Base-by-base conservation (phyloP, 2,329 filamentous ascomycete species). In the Gnomoniopsis sp. region DNA sequence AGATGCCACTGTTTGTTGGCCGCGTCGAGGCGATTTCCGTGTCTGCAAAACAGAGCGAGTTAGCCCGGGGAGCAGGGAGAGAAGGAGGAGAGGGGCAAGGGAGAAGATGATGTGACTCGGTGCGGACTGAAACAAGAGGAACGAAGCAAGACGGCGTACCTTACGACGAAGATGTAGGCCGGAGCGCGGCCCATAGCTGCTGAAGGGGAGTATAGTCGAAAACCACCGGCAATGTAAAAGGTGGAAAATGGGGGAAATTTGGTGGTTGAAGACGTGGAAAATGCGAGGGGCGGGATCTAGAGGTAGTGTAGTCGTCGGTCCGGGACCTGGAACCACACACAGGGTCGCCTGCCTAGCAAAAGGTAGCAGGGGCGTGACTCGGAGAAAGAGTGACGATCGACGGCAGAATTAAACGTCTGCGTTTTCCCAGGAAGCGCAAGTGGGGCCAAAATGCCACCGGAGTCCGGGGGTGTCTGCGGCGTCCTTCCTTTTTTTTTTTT, bases 1-100 rank as follows among this genome's bases (percentile, higher is more conserved):
- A 96, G 82, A 73, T 97, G 91, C 95, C 95, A 99, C 72, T 91
- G 86, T 71, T 93, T 92, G 79, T 99, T 93, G 62, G 93, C 92
- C 57, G 91, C 91, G 73, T 99, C 95, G 59, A 99, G 88, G 65
- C 95, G 89, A 67, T 93, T 90, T 69, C 95, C 95, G 74, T 99
- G 95, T 75, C 95, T 88, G 30, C n/a, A 21, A 11, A 12, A 38
- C 3, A n/a, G 30, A 21, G 3, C 6, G 30, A 44, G 41, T 44
- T 6, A 11, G 19, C n/a, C 6, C 19, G 17, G 41, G 8, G 8
- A n/a, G 2, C 2, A 49, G 15, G 1, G 19, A 12, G 15, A 49
- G 10, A 26, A n/a, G 10, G 21, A 52, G 34, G n/a, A 30, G 4
- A 12, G 14, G n/a, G 21, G 12, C 14, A 26, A 36, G 30, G 11